A percentile compares a stretch with the other conserved stretches of the same genome.
Evolutionary conservation across 306 rosid species (phyloP).

Genomic region (Begonia masoniana): DNA sequence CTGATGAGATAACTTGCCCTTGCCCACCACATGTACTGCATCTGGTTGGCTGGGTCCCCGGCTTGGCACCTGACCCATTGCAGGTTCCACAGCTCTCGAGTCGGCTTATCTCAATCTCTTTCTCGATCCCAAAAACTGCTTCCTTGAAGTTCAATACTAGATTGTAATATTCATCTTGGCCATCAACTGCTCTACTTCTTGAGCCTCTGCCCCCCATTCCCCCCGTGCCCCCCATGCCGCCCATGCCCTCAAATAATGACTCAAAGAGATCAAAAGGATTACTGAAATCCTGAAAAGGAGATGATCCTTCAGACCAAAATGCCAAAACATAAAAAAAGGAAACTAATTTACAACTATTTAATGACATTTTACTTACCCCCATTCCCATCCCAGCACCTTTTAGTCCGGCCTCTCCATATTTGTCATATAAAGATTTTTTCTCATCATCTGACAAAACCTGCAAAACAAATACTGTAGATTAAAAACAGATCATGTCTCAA

Average conservation of each 20-base stretch:
- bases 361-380: conserved; percentile 49
- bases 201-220: conserved; percentile 44
- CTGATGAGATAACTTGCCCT: conserved; percentile 83
- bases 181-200: conserved; percentile 47
- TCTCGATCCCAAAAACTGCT: conserved; percentile 91
- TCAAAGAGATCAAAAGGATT: conserved; percentile 57
- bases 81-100: conserved; percentile 89
- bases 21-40: conserved; percentile 96
- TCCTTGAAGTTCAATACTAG: conserved; percentile 81
- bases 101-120: conserved; percentile 81
- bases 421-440: conserved; percentile 75
- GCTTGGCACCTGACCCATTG: conserved; percentile 91
- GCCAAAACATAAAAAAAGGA: conserved; percentile 5
- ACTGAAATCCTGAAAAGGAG: conserved; percentile 42
- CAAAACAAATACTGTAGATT: conserved; percentile 11
- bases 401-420: conserved; percentile 93
- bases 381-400: conserved; percentile 80
- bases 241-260: conserved; percentile 46
- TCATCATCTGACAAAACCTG: conserved; percentile 98
- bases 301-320: background rate
- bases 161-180: conserved; percentile 64
- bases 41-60: conserved; percentile 75
- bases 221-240: conserved; percentile 39
- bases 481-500: background rate
- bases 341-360: too few relatives aligned